Evolutionary conservation across 2,329 filamentous ascomycete species (phyloP).

Genomic region (Trichoderma sp.): DNA sequence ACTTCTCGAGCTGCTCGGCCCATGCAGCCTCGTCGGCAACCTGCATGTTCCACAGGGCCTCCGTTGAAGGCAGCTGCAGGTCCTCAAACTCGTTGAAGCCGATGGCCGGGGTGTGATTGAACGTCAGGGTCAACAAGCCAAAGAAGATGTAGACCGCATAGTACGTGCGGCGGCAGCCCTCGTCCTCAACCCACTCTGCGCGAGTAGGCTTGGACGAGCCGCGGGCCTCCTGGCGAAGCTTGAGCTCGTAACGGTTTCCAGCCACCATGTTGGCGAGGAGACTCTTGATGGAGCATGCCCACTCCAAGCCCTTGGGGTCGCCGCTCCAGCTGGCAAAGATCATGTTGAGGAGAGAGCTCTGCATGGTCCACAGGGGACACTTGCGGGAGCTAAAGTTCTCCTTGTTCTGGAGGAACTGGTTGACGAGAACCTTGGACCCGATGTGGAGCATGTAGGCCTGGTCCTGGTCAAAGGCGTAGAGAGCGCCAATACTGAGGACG

Average conservation of each 20-base stretch:
- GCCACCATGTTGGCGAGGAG: slow-evolving; percentile 98
- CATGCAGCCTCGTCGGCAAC: slow-evolving; percentile 76
- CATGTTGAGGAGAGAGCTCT: slow-evolving; percentile 96
- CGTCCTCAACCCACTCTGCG: slow-evolving; percentile 93
- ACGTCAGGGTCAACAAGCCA: slow-evolving; percentile 87
- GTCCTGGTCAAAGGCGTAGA: slow-evolving; percentile 96
- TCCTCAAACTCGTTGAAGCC: slow-evolving; percentile 98
- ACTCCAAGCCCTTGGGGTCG: slow-evolving; percentile 94
- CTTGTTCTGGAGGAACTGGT: slow-evolving; percentile 96
- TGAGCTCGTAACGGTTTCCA: slow-evolving; percentile 93
- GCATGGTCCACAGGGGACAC: slow-evolving; percentile 97
- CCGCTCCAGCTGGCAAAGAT: slow-evolving; percentile 99
- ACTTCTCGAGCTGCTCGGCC: slow-evolving; percentile 72
- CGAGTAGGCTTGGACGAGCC: slow-evolving; percentile 73
- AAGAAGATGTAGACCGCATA: slow-evolving; percentile 99
- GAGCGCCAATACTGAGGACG: slow-evolving; percentile 88
- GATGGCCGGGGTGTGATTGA: slow-evolving; percentile 97
- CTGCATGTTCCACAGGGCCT: slow-evolving; percentile 89
- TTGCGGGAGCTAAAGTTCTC: slow-evolving; percentile 98
- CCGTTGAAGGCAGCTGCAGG: slow-evolving; percentile 85
- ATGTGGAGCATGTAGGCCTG: slow-evolving; percentile 97
- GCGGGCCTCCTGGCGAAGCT: slow-evolving; percentile 86
- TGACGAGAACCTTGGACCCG: slow-evolving; percentile 94
- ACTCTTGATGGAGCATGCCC: slow-evolving; percentile 99
- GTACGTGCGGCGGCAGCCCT: slow-evolving; percentile 93